Conservation (phyloP, 2,329 filamentous ascomycete genomes). For the Corniculantispora saksenae region DNA sequence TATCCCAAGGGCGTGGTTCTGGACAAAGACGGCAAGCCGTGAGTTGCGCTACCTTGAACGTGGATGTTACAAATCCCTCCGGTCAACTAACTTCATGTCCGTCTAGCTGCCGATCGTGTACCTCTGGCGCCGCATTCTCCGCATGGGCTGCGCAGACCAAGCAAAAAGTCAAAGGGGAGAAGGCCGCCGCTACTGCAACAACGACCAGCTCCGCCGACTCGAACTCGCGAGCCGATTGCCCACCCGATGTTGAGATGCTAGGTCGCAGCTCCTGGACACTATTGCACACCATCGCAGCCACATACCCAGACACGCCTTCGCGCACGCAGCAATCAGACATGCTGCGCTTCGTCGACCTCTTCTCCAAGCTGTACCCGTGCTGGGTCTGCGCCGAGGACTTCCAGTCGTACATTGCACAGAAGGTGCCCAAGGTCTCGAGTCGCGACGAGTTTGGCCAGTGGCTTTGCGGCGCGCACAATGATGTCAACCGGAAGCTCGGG, state of each 20-base stretch:
- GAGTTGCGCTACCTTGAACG: slow-evolving; percentile 42
- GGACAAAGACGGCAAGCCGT: slow-evolving; percentile 84
- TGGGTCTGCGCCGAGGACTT: slow-evolving; percentile 96
- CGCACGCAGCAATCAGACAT: slow-evolving; percentile 73
- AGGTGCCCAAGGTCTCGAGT: slow-evolving; percentile 62
- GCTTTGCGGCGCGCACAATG: slow-evolving; percentile 86
- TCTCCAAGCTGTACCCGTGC: slow-evolving; percentile 89
- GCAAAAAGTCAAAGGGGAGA: slow-evolving; percentile 33
- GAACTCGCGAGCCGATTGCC: slow-evolving; percentile 64
- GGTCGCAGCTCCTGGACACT: slow-evolving; percentile 92
- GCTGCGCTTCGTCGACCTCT: slow-evolving; percentile 73
- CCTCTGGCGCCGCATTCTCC: slow-evolving; percentile 54
- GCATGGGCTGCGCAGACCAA: slow-evolving; percentile 59
- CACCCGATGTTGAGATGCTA: slow-evolving; percentile 83
- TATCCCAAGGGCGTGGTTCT: slow-evolving; percentile 73
- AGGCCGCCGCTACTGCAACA: slow-evolving; percentile 24
- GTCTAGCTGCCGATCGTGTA: slow-evolving; percentile 70
- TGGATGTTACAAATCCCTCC: not conserved
- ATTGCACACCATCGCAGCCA: slow-evolving; percentile 85
- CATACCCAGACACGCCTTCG: slow-evolving; percentile 74
- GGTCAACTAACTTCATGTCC: slow-evolving; percentile 18
- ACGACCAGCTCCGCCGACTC: slow-evolving; percentile 28
- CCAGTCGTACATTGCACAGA: slow-evolving; percentile 72
- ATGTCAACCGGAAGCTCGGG: slow-evolving; percentile 84
- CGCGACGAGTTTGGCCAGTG: slow-evolving; percentile 74